Base-by-base conservation (phyloP, 2,329 filamentous ascomycete genomes). In the Scytalidium lignicola region DNA sequence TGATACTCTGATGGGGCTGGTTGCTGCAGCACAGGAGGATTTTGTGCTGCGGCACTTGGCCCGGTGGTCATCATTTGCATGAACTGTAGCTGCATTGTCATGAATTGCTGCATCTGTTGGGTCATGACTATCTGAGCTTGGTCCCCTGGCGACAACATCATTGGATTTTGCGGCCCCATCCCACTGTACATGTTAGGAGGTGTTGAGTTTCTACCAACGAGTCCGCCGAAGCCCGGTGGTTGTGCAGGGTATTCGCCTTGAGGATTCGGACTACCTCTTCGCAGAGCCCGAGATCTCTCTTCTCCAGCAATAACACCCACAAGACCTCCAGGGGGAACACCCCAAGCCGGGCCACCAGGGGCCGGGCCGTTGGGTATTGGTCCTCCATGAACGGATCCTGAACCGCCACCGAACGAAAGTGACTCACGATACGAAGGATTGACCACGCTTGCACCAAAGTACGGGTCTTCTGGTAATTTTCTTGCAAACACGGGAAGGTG, bases 61-160 rank as follows among this genome's bases (percentile, higher is more conserved):
- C 23, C 23, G 18, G 45, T 44, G 68, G 70, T 74, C 78, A 89
- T 87, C 81, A 90, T 86, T 61, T 91, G 86, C 86, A 95, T 92
- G 69, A 90, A 90, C 64, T 95, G 88, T 86, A 95, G 91, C 65
- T 95, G 90, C 85, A 93, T 90, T 64, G 90, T 86, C 86, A 92
- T 90, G 70, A 92, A 90, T 60, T 89, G 85, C 49, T 81, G 79
- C 88, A 92, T 91, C 62, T 91, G 86, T 62, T 90, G 85, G 6
- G 80, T 85, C 76, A 93, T 86, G 57, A 91, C 84, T 40, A 91
- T 76, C 59, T 92, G 87, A 22, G 84, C 83, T 64, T 88, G 85
- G 53, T 90, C 85, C 19, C 79, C 79, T 2, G 82, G 72, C 15
- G 78, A 79, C 29, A 65, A 45, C 59, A 64, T 59, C 57, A 59